These are phyloP conservation scores for Solanum stenotomum DNA, from an alignment of 257 asterid genomes.

Conservation along the genomic window DNA sequence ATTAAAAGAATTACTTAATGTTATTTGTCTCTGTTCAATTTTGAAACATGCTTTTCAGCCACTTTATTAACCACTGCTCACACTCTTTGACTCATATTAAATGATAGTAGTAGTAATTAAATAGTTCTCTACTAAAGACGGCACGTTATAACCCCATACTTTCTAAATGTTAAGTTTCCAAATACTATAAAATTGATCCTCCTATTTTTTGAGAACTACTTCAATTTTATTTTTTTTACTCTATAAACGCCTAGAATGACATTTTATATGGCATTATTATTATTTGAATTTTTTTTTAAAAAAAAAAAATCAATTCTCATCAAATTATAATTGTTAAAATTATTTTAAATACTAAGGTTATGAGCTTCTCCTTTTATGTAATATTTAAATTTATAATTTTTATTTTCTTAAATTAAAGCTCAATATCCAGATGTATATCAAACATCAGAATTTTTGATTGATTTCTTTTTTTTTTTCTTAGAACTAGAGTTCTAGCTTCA, in stretches of 20 bases:
- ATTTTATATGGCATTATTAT: background rate
- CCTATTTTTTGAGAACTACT: background rate
- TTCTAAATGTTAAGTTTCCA: background rate
- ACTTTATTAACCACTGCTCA: no score
- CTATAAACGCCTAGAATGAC: background rate
- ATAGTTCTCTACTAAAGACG: background rate
- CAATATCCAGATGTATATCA: background rate
- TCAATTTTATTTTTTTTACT: background rate
- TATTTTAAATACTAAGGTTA: background rate
- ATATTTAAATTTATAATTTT: no score
- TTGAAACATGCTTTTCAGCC: no score
- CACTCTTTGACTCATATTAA: no score
- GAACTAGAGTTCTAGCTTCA: background rate
- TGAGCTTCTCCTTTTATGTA: background rate
- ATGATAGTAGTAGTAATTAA: no score
- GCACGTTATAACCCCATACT: background rate
- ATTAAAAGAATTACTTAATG: no score
- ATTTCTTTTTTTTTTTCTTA: no score
- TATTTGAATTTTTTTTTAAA: background rate
- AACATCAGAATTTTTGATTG: background rate
- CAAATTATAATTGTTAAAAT: no score
- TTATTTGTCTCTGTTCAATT: rapidly evolving
- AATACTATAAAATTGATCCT: background rate
- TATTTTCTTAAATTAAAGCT: no score
- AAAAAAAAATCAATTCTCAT: no score